Percentiles rank a stretch among this genome's conserved stretches.
Conservation (phyloP, 345 rosid species). For the Acer campestre region DNA sequence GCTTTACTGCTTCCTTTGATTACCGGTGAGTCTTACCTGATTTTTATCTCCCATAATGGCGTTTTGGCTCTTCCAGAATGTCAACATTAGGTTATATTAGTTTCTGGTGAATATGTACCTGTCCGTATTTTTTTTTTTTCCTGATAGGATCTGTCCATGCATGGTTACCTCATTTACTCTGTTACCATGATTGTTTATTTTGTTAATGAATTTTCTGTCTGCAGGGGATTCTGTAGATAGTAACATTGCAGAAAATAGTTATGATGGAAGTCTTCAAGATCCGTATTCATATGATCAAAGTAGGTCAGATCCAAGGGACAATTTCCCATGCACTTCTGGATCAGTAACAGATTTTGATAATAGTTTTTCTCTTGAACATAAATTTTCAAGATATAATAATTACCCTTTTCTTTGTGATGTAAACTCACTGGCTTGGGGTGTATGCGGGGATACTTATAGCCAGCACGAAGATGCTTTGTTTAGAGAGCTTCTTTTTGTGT, state of each 20-base stretch:
- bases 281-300: slow-evolving; percentile 36
- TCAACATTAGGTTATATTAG: slow-evolving; percentile 1
- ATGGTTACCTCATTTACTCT: neutral
- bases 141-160: neutral
- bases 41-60: neutral
- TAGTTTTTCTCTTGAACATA: slow-evolving; percentile 39
- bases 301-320: slow-evolving; percentile 52
- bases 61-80: slow-evolving; percentile 6
- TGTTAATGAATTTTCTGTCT: slow-evolving; percentile 13
- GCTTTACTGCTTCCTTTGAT: slow-evolving; percentile 75
- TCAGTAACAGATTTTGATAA: slow-evolving; percentile 49
- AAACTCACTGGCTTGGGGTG: slow-evolving; percentile 89
- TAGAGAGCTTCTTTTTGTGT: slow-evolving; percentile 81
- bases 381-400: slow-evolving; percentile 36
- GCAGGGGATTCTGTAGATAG: slow-evolving; percentile 45
- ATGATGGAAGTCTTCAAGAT: slow-evolving; percentile 37
- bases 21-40: slow-evolving; percentile 44
- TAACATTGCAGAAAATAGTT: slow-evolving; percentile 30
- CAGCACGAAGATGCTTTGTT: slow-evolving; percentile 62
- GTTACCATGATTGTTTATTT: slow-evolving; percentile 10
- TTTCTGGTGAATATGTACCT: neutral
- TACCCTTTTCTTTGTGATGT: slow-evolving; percentile 69
- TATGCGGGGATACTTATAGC: slow-evolving; percentile 70
- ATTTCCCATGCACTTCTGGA: slow-evolving; percentile 48
- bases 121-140: neutral